Evolutionary conservation across 768 basidiomycete genomes (phyloP).

Genomic region (Hemileccinum rubropunctum): DNA sequence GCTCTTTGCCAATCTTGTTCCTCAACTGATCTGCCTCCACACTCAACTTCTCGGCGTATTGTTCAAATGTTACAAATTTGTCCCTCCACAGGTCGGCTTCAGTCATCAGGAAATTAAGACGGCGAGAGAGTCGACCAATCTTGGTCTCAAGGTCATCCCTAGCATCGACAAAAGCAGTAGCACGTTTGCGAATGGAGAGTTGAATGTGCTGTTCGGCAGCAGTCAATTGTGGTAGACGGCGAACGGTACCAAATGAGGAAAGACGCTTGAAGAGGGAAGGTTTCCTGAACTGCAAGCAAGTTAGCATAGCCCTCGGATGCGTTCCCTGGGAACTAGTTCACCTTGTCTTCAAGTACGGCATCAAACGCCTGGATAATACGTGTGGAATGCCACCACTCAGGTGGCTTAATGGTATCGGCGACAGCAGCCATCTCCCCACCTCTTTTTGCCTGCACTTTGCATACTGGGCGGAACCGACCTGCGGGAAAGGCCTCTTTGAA

Average conservation of each 20-base stretch:
- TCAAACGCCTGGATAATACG: slow-evolving; percentile 91
- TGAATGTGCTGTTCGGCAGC: slow-evolving; percentile 84
- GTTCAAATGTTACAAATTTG: slow-evolving; percentile 92
- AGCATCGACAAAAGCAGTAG: slow-evolving; percentile 92
- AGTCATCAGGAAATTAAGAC: slow-evolving; percentile 90
- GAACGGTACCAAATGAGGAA: slow-evolving; percentile 68
- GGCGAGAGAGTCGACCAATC: slow-evolving; percentile 80
- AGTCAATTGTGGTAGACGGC: slow-evolving; percentile 69
- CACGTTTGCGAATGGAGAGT: slow-evolving; percentile 85
- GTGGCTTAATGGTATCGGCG: slow-evolving; percentile 86
- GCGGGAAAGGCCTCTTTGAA: slow-evolving; percentile 96
- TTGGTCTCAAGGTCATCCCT: slow-evolving; percentile 93
- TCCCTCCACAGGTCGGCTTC: slow-evolving; percentile 89
- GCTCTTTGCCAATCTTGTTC: slow-evolving; percentile 87
- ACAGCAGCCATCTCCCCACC: slow-evolving; percentile 77
- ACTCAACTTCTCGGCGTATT: slow-evolving; percentile 89
- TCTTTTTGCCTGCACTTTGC: slow-evolving; percentile 85
- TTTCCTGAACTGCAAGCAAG: slow-evolving; percentile 67
- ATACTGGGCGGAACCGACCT: slow-evolving; percentile 85
- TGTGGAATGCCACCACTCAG: slow-evolving; percentile 93
- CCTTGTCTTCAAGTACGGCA: slow-evolving; percentile 80
- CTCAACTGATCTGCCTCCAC: slow-evolving; percentile 83
- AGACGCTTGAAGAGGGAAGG: slow-evolving; percentile 86
- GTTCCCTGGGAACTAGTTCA: slow-evolving; percentile 25
- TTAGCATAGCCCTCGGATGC: slow-evolving; percentile 1